Evolutionary conservation across 768 basidiomycete genomes (phyloP), one percentile per base, ranked within the genome.

Genomic region (Chalciporus piperatus): DNA sequence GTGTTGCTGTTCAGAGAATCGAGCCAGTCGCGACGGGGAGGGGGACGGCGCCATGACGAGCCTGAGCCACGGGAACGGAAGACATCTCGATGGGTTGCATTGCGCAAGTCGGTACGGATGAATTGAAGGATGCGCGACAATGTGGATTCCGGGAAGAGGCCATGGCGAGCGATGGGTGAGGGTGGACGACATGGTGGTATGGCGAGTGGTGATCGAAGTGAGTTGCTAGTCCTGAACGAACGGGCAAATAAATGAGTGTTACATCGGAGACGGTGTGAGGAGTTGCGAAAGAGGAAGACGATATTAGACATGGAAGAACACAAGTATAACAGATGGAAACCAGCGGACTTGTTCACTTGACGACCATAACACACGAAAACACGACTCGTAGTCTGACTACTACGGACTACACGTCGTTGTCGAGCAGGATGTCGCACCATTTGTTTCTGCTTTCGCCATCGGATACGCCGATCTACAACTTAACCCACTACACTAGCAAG

Each of bases 361-460:
- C 13, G 13, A 32, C 32, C 2, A 37, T n/a, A 37, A 37, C 35
- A 37, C 3, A 37, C 35, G n/a, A 37, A 16, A 37, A 37, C 35
- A 37, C 35, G 16, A 37, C 35, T 7, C n/a, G 4, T 2, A 22
- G 22, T 33, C 35, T 37, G 6, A 32, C 32, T 10, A 32, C 11
- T 7, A 9, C 28, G 28, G 12, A 30, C 32, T 32, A 32, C 32
- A 32, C 32, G 32, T 13, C 32, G 10, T 12, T 32, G 12, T 32
- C 13, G 10, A 4, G 32, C 32, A 32, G 32, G 10, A 92, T 92
- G 91, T 92, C 89, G 52, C 88, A 92, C 67, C 91, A 93, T 72
- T 75, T 93, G 30, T 93, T 90, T 70, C 63, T 93, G 48, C 73
- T 93, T 45, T 92, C 90, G 50, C 90, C 91, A 42, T 86, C 90